Evolutionary conservation across 257 asterid species (phyloP).

Genomic region (Leonotis leonurus): DNA sequence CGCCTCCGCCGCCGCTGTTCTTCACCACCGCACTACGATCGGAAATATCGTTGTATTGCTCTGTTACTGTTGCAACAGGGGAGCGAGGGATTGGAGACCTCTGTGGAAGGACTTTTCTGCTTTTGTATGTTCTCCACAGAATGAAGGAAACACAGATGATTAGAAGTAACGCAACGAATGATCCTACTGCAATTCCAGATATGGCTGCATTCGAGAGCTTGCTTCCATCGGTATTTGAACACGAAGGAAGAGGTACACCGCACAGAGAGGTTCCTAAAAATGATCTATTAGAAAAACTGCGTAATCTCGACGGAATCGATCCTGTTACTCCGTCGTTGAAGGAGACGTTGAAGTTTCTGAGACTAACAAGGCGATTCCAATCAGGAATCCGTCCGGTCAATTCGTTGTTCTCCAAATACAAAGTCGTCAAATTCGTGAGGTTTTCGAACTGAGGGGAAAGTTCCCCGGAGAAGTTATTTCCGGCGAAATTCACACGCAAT

Average conservation of each 20-base stretch:
- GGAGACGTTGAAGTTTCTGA: conserved; percentile 43
- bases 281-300: conserved; percentile 23
- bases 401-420: conserved; percentile 41
- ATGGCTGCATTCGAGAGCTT: conserved; percentile 42
- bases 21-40: neutral
- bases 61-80: too few species aligned
- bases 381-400: conserved; percentile 47
- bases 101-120: conserved; percentile 6
- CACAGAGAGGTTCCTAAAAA: conserved; percentile 49
- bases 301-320: conserved; percentile 31
- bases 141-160: conserved; percentile 14
- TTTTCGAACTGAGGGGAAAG: conserved; percentile 24
- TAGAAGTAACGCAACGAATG: conserved; percentile 20
- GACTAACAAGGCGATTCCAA: conserved; percentile 13
- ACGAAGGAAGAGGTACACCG: conserved; percentile 31
- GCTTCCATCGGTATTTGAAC: conserved; percentile 16
- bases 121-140: conserved; percentile 23
- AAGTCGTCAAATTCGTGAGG: conserved; percentile 27
- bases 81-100: conserved; percentile 21
- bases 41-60: neutral
- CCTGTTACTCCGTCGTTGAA: conserved; percentile 41
- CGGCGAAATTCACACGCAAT: conserved; percentile 28
- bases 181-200: conserved; percentile 53
- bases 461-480: conserved; percentile 37
- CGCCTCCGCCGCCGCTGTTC: conserved; percentile 2